Percentiles rank a stretch among this genome's conserved stretches.
Evolutionary conservation across 306 rosid species (phyloP).

Genomic region (Malus asiatica): DNA sequence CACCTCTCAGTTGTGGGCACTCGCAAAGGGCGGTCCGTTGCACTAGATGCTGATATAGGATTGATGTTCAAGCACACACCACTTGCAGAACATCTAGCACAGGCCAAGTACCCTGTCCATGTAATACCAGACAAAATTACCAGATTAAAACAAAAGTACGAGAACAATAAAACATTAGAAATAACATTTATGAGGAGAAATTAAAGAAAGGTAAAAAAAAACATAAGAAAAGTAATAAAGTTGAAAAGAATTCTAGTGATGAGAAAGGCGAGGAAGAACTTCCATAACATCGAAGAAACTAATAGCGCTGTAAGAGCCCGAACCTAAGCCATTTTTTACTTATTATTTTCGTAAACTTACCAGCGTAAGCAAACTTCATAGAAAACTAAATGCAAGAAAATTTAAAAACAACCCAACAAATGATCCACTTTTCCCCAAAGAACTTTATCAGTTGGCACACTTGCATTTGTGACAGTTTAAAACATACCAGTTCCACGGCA

Average conservation of each 20-base stretch:
- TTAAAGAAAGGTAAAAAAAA: not conserved
- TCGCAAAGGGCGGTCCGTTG: conserved; percentile 42
- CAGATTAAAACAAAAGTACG: not conserved
- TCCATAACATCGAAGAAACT: not conserved
- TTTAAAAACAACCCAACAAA: not conserved
- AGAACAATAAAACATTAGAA: not conserved
- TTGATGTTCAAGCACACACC: conserved; percentile 66
- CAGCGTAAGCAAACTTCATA: not conserved
- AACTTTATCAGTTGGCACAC: not conserved
- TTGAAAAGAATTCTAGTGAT: not conserved
- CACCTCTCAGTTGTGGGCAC: conserved; percentile 58
- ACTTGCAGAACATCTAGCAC: conserved; percentile 86
- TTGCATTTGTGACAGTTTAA: not conserved
- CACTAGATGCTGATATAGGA: conserved; percentile 46
- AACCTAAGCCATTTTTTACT: not conserved
- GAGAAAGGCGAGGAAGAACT: not conserved
- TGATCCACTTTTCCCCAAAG: not conserved
- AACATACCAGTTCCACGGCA: conserved; percentile 81
- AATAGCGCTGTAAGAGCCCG: not conserved
- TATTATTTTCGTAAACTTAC: not conserved
- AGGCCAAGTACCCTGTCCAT: conserved; percentile 78
- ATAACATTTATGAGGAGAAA: not conserved
- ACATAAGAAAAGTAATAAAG: not conserved
- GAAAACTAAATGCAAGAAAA: not conserved
- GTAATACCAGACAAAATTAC: conserved; percentile 1